Base-by-base conservation (phyloP, 1,139 yeast species). In the Nakaseomyces sp. region DNA sequence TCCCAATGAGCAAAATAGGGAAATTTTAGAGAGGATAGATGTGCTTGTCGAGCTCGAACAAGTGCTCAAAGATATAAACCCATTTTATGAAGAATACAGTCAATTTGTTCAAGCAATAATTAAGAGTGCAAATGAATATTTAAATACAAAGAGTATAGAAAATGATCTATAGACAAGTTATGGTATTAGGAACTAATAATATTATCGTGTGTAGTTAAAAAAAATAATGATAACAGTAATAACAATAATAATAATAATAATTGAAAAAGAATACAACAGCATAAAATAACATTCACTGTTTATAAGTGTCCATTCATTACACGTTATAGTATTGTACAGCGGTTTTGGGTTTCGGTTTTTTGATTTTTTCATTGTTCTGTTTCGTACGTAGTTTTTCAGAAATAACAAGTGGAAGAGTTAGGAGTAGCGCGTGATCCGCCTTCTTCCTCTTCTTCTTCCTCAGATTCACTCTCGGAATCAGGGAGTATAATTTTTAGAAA, bases 61-160 rank as follows among this genome's bases (percentile, higher is more conserved):
- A 1, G 59, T 79, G 22, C 79, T 81, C 53, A 70, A 70, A 50
- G 73, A 72, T 29, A 57, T 80, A 43, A 64, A 69, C 4, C 68
- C 69, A 31, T 81, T 78, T 55, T 66, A 71, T 46, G 63, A 71
- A 1, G 54, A 65, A 2, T 80, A 77, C 52, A 61, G 67, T 24
- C 67, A 65, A 20, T 79, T 77, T 58, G 66, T 68, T 1, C 57
- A 61, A 19, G 61, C 55, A 22, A 56, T 74, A 12, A 57, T 60
- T 22, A 49, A 47, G 7, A 70, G 68, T 49, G 65, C 64, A 43
- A 65, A 64, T 31, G 54, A 60, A 10, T 71, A 70, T 49, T 44
- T 70, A 20, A 43, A 58, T n/a, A 47, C 48, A 3, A 63, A 64
- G 42, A 53, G 51, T 36, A 45, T 48, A 10, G 55, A 49, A 4